Evolutionary conservation across 2,329 filamentous ascomycete genomes (phyloP).

Genomic region (Botrytis porri): DNA sequence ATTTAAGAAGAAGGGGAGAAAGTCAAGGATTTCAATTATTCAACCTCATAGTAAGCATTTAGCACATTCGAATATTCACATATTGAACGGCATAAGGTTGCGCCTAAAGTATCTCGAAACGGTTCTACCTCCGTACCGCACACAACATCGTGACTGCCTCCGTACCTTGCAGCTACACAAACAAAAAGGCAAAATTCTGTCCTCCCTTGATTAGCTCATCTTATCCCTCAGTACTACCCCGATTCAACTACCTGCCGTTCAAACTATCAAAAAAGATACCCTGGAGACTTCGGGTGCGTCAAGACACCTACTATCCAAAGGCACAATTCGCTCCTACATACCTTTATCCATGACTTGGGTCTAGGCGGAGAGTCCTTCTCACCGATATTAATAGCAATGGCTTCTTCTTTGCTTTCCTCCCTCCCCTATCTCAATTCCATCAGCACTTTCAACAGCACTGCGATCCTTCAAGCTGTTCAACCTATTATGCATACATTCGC

Average conservation of each 20-base stretch:
- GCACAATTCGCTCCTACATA: slow-evolving; percentile 24
- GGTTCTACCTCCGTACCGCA: slow-evolving; percentile 1
- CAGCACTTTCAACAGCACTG: slow-evolving; percentile 28
- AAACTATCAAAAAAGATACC: not conserved
- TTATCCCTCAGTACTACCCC: not conserved
- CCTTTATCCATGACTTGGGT: not conserved
- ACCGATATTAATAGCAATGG: slow-evolving; percentile 33
- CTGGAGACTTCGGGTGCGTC: not conserved
- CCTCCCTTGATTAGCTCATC: not conserved
- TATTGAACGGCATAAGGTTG: not conserved
- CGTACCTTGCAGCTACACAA: slow-evolving; percentile 18
- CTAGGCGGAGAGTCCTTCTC: not conserved
- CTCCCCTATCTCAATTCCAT: slow-evolving; percentile 29
- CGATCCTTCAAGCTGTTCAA: slow-evolving; percentile 21
- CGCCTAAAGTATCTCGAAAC: slow-evolving; percentile 1
- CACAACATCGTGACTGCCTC: slow-evolving; percentile 14
- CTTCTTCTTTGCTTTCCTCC: slow-evolving; percentile 24
- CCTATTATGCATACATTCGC: slow-evolving; percentile 52
- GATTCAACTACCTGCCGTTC: not conserved
- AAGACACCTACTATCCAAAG: slow-evolving; percentile 15
- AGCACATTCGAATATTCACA: not conserved
- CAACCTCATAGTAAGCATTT: not conserved
- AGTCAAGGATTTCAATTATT: not conserved
- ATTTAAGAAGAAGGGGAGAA: not conserved
- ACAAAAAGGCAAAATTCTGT: not conserved